Evolutionary conservation across 2,329 filamentous ascomycete genomes (phyloP).

Genomic region (Xylaria polymorpha): DNA sequence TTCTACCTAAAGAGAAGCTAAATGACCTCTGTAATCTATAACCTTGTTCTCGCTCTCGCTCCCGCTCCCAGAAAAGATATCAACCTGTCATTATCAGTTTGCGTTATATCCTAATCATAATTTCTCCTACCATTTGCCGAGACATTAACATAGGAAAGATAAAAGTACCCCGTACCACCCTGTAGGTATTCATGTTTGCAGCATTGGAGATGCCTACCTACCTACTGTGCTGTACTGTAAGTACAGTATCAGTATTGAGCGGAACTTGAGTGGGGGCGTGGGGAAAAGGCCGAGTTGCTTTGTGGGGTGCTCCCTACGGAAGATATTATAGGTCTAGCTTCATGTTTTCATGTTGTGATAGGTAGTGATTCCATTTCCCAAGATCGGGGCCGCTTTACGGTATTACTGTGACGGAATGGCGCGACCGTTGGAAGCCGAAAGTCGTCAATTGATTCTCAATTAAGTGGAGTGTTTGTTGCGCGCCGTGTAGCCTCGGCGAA

Average conservation of each 20-base stretch:
- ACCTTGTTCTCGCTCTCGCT: neutral
- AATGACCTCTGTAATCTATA: neutral
- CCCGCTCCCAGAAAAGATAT: neutral
- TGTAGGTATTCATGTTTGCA: neutral
- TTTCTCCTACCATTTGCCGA: neutral
- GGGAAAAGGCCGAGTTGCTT: neutral
- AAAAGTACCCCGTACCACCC: neutral
- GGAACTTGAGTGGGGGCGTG: slow-evolving; percentile 3
- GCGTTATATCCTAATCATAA: neutral
- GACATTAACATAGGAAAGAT: neutral
- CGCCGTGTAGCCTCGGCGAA: slow-evolving; percentile 1
- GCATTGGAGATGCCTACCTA: neutral
- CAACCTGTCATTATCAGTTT: neutral
- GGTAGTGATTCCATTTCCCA: slow-evolving; percentile 11
- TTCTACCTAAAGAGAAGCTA: neutral
- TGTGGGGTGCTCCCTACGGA: slow-evolving; percentile 7
- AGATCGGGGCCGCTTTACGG: slow-evolving; percentile 11
- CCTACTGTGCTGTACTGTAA: neutral
- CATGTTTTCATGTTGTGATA: slow-evolving; percentile 11
- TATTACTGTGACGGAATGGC: slow-evolving; percentile 21
- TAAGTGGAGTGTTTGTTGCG: slow-evolving; percentile 21
- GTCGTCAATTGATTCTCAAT: slow-evolving; percentile 4
- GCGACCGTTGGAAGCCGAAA: neutral
- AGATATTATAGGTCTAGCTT: slow-evolving; percentile 14
- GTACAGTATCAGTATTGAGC: slow-evolving; percentile 3